These are phyloP conservation scores for Prunus davidiana DNA, from an alignment of 306 rosid species.

Conservation along the genomic window DNA sequence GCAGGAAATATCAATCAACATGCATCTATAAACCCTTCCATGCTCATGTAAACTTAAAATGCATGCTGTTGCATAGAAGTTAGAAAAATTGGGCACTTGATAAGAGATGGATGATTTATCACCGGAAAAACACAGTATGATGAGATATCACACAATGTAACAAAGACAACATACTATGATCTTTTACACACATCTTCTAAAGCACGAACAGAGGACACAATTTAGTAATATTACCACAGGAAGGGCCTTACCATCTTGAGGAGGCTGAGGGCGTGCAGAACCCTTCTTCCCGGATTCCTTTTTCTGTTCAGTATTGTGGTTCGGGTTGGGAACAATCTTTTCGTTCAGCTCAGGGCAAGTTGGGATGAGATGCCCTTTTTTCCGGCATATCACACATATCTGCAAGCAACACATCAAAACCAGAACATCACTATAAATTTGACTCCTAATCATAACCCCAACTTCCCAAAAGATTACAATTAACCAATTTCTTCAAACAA, in stretches of 20 bases:
- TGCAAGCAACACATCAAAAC: conserved; percentile 9
- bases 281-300: neutral
- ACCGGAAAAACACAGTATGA: neutral
- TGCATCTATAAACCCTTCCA: neutral
- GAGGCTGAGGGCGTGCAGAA: neutral
- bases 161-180: neutral
- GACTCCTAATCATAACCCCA: neutral
- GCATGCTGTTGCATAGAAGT: conserved; percentile 1
- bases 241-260: conserved; percentile 4
- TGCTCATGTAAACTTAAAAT: neutral
- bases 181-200: neutral
- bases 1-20: neutral
- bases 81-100: neutral
- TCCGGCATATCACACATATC: conserved; percentile 15
- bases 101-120: neutral
- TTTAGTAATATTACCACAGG: neutral
- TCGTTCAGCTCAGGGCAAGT: neutral
- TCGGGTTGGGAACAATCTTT: no score
- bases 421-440: neutral
- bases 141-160: neutral
- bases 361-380: neutral
- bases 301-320: neutral
- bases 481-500: neutral
- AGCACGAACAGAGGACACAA: neutral
- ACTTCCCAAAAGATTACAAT: neutral